phyloP scores from a whole-genome alignment of 208 protist species.

The Trypanosoma brucei region DNA sequence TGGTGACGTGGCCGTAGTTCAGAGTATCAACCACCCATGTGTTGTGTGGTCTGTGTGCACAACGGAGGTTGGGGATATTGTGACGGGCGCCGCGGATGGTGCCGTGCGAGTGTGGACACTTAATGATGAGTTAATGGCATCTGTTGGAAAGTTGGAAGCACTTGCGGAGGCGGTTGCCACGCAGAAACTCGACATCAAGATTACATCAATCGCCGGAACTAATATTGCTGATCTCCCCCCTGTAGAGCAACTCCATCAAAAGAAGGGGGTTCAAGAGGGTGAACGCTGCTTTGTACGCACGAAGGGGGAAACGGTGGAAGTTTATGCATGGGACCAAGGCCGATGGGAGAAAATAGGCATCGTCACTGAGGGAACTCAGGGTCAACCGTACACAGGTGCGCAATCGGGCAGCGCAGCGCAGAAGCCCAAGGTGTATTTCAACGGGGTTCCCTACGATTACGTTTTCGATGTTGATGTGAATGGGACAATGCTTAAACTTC shows the following conservation, averaged over 20 bases:
- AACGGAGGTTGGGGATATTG: slow-evolving; percentile 52
- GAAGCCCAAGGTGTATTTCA: slow-evolving; percentile 61
- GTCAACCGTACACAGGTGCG: slow-evolving; percentile 28
- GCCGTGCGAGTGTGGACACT: slow-evolving; percentile 86
- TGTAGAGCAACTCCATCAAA: slow-evolving; percentile 40
- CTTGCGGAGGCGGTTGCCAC: slow-evolving; percentile 46
- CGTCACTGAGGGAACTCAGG: slow-evolving; percentile 77
- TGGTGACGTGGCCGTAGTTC: slow-evolving; percentile 29
- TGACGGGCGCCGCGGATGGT: slow-evolving; percentile 83
- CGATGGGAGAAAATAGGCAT: slow-evolving; percentile 91
- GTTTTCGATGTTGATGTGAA: slow-evolving; percentile 93
- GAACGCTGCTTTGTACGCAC: slow-evolving; percentile 60
- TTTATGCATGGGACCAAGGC: slow-evolving; percentile 63
- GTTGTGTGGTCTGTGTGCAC: slow-evolving; percentile 87
- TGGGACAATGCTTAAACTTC: slow-evolving; percentile 75
- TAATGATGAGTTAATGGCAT: slow-evolving; percentile 41
- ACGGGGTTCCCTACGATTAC: slow-evolving; percentile 93
- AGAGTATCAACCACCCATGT: slow-evolving; percentile 83
- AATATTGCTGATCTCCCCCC: slow-evolving; percentile 30
- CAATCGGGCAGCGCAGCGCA: slow-evolving; percentile 7
- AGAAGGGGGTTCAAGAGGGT: slow-evolving; percentile 39
- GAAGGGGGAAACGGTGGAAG: slow-evolving; percentile 49
- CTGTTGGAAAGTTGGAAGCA: slow-evolving; percentile 52
- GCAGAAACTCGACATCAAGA: slow-evolving; percentile 61
- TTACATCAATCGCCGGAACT: slow-evolving; percentile 24